Evolutionary conservation across 208 protist genomes (phyloP), one percentile per base, ranked within the genome.

Genomic region (Jaenimonas drosophilae): DNA sequence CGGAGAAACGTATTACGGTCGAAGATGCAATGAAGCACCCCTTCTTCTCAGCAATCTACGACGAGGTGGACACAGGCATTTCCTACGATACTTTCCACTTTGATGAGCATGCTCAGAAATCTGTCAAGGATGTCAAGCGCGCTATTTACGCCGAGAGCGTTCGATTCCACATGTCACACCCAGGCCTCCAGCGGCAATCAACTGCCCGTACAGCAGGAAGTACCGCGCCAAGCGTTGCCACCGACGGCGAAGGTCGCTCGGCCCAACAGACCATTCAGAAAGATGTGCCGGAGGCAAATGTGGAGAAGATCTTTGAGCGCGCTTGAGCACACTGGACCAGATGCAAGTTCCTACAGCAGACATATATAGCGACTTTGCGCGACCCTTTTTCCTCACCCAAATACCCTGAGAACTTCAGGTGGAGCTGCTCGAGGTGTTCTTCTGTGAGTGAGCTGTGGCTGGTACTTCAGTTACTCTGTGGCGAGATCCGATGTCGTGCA

Each of bases 1-100:
- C 94, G 3, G 64, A 89, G 26, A 83, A 90, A 55, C 80, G 94
- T 23, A 87, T 96, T 51, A 90, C 87, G 7, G 86, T 96, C 3
- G 55, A 67, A 23, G 82, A 97, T 25, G 90, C 91, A 5, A 88
- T 97, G 59, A 49, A 49, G 1, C 89, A 96, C 49, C 84, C 84
- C 0, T 97, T 90, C 40, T 64, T 96, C 3, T 64, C 53, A 40
- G 59, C 67, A 20, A 71, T 96, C 37, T 79, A 94, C 65, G 89
- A 96, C 43, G 76, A 89, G 25, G 64, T 57, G 1, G 80, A 94
- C 41, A 83, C 89, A 42, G 24, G 44, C 40, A 41, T 76, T 20
- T 24, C 38, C 41, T 68, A 83, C 47, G 44, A 52, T 6, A 59
- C 61, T 38, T 95, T 95, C 54, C 56, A 29, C 48, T 93, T 91